Percentiles rank a stretch among this genome's conserved stretches.
Evolutionary conservation across 116 monocot genomes (phyloP).

Genomic region (Cymodocea nodosa): DNA sequence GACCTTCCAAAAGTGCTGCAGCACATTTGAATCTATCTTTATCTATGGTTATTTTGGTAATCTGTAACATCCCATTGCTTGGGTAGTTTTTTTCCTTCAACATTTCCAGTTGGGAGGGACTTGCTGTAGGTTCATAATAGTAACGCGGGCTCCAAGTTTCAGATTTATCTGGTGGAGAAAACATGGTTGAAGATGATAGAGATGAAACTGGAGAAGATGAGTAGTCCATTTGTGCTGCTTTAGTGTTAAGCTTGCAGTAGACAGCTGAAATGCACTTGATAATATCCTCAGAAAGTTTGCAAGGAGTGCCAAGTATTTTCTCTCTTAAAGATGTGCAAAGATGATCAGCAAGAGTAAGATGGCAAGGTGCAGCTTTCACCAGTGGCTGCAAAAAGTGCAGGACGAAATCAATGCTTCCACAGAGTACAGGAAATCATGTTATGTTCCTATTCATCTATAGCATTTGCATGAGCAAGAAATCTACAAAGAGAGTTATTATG

Average conservation of each 20-base stretch:
- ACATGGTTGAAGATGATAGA: slow-evolving; percentile 57
- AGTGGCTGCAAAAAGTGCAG: slow-evolving; percentile 19
- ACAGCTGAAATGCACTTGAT: slow-evolving; percentile 72
- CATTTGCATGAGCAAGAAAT: not conserved
- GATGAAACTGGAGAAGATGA: slow-evolving; percentile 46
- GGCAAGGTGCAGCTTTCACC: slow-evolving; percentile 17
- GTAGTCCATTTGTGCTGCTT: slow-evolving; percentile 10
- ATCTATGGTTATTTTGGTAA: slow-evolving; percentile 44
- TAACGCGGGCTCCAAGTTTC: slow-evolving; percentile 39
- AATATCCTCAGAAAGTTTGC: slow-evolving; percentile 80
- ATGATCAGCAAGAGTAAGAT: slow-evolving; percentile 45
- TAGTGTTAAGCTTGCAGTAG: slow-evolving; percentile 54
- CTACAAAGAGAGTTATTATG: no score
- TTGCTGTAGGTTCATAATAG: slow-evolving; percentile 17
- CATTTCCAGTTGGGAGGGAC: slow-evolving; percentile 21
- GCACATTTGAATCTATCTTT: slow-evolving; percentile 43
- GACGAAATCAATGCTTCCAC: not conserved
- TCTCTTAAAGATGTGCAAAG: slow-evolving; percentile 42
- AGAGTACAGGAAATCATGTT: not conserved
- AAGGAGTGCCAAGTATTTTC: slow-evolving; percentile 38
- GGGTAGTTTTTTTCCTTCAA: slow-evolving; percentile 18
- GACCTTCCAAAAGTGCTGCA: slow-evolving; percentile 37
- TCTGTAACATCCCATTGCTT: slow-evolving; percentile 27
- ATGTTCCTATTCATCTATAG: not conserved
- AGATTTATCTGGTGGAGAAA: slow-evolving; percentile 28